phyloP scores from a whole-genome alignment of 2,329 filamentous ascomycete species.

The Geosmithia morbida region DNA sequence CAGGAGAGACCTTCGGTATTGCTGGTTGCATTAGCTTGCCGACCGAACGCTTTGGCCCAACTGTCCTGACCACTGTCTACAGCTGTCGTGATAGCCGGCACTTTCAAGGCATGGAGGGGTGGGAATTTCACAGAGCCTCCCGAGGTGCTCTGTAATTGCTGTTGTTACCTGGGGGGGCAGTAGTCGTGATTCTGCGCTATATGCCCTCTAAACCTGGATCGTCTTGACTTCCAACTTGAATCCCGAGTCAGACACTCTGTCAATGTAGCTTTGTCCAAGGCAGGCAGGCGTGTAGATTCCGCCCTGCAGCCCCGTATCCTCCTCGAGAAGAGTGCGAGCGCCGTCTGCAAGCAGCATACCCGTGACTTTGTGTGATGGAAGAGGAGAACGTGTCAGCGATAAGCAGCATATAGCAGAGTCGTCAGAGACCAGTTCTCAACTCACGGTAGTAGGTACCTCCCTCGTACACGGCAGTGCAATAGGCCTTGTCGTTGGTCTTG shows the following conservation, averaged over 20 bases:
- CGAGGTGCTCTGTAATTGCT: too few relatives aligned
- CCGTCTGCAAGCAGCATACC: constrained; percentile 49
- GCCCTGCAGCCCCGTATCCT: constrained; percentile 36
- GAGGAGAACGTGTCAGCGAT: constrained; percentile 1
- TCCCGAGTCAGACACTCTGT: constrained; percentile 45
- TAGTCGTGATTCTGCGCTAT: too few relatives aligned
- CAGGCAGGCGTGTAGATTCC: constrained; percentile 61
- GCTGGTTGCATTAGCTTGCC: too few relatives aligned
- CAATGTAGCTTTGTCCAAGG: constrained; percentile 51
- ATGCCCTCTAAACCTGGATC: neutral
- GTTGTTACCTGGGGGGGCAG: too few relatives aligned
- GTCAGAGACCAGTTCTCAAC: constrained; percentile 13
- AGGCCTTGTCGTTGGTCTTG: constrained; percentile 31
- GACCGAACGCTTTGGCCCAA: too few relatives aligned
- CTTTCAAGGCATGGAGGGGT: too few relatives aligned
- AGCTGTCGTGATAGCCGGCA: too few relatives aligned
- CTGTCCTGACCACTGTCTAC: too few relatives aligned
- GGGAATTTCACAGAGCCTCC: too few relatives aligned
- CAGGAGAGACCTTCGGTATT: too few relatives aligned
- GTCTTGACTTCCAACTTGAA: constrained; percentile 38
- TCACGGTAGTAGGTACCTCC: constrained; percentile 53
- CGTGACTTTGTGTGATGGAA: constrained; percentile 39
- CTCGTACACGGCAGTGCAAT: constrained; percentile 34
- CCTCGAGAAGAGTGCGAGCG: constrained; percentile 49
- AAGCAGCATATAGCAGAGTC: neutral